Evolutionary conservation across 2,329 filamentous ascomycete species (phyloP).

Genomic region (Plectosphaerella sp.): DNA sequence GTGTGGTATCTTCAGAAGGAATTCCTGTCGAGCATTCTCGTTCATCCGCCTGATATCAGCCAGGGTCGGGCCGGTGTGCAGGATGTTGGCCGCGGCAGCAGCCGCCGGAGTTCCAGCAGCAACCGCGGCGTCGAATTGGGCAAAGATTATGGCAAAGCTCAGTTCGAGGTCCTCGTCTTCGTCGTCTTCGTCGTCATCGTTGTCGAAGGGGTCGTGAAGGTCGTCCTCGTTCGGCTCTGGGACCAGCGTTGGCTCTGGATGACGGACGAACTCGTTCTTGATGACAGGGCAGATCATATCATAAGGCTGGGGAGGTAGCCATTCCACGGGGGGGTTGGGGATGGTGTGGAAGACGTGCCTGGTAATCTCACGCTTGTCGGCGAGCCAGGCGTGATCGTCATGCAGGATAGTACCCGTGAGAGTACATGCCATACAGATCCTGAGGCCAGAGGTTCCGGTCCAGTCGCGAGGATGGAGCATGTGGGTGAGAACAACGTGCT

Average conservation of each 20-base stretch:
- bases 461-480: neutral
- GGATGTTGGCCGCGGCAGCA: too few species aligned
- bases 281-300: neutral
- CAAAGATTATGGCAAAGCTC: too few species aligned
- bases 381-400: neutral
- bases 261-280: neutral
- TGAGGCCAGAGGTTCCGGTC: neutral
- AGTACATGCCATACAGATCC: neutral
- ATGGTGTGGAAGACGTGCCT: neutral
- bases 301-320: neutral
- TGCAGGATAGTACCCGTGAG: neutral
- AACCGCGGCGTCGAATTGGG: too few species aligned
- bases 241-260: neutral
- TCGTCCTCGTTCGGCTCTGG: too few species aligned
- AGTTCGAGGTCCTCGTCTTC: too few species aligned
- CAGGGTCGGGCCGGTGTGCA: too few species aligned
- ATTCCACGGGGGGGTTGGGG: neutral
- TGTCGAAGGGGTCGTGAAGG: too few species aligned
- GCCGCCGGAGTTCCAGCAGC: too few species aligned
- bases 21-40: too few species aligned
- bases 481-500: neutral
- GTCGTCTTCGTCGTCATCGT: too few species aligned
- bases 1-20: too few species aligned
- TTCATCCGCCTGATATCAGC: too few species aligned
- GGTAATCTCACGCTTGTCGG: neutral